Conservation (phyloP, 2,329 filamentous ascomycete species). For the Dothistroma septosporum region DNA sequence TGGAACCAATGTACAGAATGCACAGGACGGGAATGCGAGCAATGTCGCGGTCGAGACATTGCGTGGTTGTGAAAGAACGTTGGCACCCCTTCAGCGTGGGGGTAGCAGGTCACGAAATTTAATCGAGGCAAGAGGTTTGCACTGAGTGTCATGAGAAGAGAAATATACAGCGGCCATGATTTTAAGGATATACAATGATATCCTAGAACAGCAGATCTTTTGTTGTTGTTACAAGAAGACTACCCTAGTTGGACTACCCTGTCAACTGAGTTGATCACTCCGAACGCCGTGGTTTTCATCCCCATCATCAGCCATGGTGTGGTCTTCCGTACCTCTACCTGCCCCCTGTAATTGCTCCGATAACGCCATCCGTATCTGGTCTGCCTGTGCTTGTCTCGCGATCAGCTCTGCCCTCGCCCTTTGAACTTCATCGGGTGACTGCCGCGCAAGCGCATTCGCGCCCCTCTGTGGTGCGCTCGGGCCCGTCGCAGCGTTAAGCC, state of each 20-base stretch:
- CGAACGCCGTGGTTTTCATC: conserved; percentile 13
- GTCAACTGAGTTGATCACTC: conserved; percentile 6
- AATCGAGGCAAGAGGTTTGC: too few species aligned
- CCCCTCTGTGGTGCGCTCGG: conserved; percentile 38
- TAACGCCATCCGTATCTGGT: conserved; percentile 11
- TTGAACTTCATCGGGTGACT: conserved; percentile 12
- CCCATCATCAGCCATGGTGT: conserved; percentile 10
- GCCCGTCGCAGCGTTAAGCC: conserved; percentile 46
- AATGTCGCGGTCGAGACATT: not conserved
- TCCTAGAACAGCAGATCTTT: conserved; percentile 8
- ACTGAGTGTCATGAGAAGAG: not conserved
- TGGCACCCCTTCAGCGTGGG: not conserved
- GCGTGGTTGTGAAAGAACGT: not conserved
- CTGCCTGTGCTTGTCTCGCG: conserved; percentile 4
- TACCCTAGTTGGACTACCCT: not conserved
- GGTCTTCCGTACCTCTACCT: conserved; percentile 4
- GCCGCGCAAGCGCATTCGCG: conserved; percentile 29
- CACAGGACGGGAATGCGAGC: too few species aligned
- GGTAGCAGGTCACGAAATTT: not conserved
- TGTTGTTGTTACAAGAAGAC: conserved; percentile 9
- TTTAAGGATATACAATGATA: not conserved
- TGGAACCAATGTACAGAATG: too few species aligned
- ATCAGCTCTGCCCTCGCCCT: conserved; percentile 5
- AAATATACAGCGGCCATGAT: not conserved
- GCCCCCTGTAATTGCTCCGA: conserved; percentile 2